A percentile compares a stretch with the other conserved stretches of the same genome.
phyloP scores from a whole-genome alignment of 2,329 filamentous ascomycete species.

The Sporothrix dimorphospora region DNA sequence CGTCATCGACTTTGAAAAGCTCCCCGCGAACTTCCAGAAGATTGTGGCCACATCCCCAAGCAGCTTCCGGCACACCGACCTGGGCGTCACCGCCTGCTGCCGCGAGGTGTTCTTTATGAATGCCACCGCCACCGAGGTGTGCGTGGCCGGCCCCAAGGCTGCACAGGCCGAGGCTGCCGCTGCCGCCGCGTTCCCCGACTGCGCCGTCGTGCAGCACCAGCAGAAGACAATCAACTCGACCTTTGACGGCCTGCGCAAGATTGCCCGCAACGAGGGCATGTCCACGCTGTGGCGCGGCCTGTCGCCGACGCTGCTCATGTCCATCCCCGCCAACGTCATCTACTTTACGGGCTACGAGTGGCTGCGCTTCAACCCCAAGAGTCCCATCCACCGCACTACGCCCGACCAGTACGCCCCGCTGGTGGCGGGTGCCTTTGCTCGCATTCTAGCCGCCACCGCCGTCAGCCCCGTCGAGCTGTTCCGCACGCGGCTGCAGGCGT shows the following conservation, averaged over 20 bases:
- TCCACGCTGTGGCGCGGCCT: conserved; percentile 88
- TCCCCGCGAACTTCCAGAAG: conserved; percentile 58
- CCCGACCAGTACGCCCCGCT: conserved; percentile 78
- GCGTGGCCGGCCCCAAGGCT: conserved; percentile 69
- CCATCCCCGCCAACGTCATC: conserved; percentile 93
- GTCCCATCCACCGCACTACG: conserved; percentile 67
- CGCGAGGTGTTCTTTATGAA: conserved; percentile 96
- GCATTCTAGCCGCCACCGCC: conserved; percentile 76
- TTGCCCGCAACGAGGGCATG: conserved; percentile 88
- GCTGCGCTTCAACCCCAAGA: conserved; percentile 73
- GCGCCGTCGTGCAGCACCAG: conserved; percentile 85
- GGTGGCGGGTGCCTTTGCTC: conserved; percentile 75
- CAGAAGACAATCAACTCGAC: conserved; percentile 86
- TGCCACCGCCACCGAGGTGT: conserved; percentile 73
- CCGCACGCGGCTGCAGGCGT: conserved; percentile 86
- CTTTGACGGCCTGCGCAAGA: conserved; percentile 89
- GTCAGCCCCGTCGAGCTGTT: conserved; percentile 95
- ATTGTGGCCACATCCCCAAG: conserved; percentile 62
- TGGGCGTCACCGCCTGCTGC: conserved; percentile 93
- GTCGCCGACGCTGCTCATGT: conserved; percentile 93
- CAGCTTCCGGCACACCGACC: conserved; percentile 73
- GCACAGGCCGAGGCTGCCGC: conserved; percentile 54
- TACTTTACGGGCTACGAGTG: conserved; percentile 99
- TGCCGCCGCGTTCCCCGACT: conserved; percentile 58
- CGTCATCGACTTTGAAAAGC: conserved; percentile 43